Evolutionary conservation across 768 basidiomycete genomes (phyloP).

Genomic region (Phanerodontia chrysosporium): DNA sequence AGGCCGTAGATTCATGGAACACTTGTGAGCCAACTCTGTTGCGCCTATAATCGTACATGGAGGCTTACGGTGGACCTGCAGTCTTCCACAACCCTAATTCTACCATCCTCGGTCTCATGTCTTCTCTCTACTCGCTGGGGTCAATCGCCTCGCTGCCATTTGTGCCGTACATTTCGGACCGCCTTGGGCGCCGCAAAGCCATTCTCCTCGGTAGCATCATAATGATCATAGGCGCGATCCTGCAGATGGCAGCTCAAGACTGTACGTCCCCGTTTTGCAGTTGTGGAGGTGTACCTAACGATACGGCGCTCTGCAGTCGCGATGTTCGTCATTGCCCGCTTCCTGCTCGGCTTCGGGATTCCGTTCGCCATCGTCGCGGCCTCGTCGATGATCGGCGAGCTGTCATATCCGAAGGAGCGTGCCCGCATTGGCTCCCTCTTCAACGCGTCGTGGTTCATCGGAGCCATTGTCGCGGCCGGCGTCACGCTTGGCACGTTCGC

Average conservation of each 20-base stretch:
- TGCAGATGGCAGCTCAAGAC: constrained; percentile 27
- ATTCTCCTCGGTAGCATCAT: constrained; percentile 47
- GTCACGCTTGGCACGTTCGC: constrained; percentile 62
- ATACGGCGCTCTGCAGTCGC: constrained; percentile 34
- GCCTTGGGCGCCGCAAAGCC: constrained; percentile 45
- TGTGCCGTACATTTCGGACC: constrained; percentile 47
- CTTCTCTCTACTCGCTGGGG: constrained; percentile 58
- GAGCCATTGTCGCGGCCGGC: constrained; percentile 55
- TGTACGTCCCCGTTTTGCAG: constrained; percentile 27
- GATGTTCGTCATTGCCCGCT: constrained; percentile 55
- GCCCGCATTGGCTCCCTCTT: constrained; percentile 59
- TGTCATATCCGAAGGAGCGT: constrained; percentile 68
- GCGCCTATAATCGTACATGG: not conserved
- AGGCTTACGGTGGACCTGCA: constrained; percentile 16
- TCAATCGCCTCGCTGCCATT: constrained; percentile 50
- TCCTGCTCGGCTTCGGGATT: constrained; percentile 55
- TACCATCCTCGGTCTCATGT: constrained; percentile 51
- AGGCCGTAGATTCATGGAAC: constrained; percentile 55
- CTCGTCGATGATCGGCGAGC: constrained; percentile 63
- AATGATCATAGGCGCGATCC: constrained; percentile 23
- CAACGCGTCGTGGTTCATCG: constrained; percentile 61
- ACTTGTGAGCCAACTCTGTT: constrained; percentile 37
- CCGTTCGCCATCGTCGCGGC: constrained; percentile 61
- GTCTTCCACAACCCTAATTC: constrained; percentile 55
- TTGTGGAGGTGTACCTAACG: not conserved